Conservation (phyloP, 345 rosid genomes). For the Hirschfeldia incana region DNA sequence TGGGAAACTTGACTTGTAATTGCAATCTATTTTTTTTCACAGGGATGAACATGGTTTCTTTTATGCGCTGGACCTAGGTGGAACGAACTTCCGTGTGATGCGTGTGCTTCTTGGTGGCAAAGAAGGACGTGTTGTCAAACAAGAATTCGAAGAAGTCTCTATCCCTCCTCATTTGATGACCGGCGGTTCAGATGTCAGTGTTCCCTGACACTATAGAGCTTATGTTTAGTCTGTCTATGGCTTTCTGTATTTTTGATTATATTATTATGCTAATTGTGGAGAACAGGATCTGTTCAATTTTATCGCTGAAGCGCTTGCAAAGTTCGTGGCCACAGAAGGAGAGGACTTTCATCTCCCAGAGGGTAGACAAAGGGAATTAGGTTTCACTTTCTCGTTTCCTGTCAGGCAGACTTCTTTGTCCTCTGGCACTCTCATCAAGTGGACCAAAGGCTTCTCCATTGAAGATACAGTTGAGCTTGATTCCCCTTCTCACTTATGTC, state of each 20-base stretch:
- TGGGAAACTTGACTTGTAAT: neutral
- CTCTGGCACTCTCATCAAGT: conserved; percentile 76
- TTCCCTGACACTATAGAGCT: neutral
- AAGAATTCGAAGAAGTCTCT: conserved; percentile 79
- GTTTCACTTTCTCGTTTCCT: conserved; percentile 97
- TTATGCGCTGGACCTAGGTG: conserved; percentile 97
- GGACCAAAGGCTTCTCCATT: conserved; percentile 96
- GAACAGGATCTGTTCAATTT: conserved; percentile 60
- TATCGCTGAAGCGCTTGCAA: conserved; percentile 75
- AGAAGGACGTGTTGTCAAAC: conserved; percentile 56
- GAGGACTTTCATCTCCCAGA: conserved; percentile 52
- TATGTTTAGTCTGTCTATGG: neutral
- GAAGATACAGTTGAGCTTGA: conserved; percentile 61
- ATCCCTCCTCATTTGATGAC: conserved; percentile 91
- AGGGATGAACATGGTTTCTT: conserved; percentile 84
- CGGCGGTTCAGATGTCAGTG: conserved; percentile 68
- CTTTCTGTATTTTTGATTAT: conserved; percentile 19
- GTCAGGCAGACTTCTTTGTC: conserved; percentile 80
- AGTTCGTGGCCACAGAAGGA: conserved; percentile 75
- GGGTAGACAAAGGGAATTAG: conserved; percentile 82
- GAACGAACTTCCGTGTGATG: conserved; percentile 92
- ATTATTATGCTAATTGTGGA: neutral
- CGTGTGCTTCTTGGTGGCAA: conserved; percentile 84
- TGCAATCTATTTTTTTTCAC: conserved; percentile 10
- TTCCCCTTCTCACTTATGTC: conserved; percentile 8